A percentile compares a stretch with the other conserved stretches of the same genome.
These are phyloP conservation scores for Ustilago hordei DNA, from an alignment of 1,284 basidiomycete species.

Conservation along the genomic window DNA sequence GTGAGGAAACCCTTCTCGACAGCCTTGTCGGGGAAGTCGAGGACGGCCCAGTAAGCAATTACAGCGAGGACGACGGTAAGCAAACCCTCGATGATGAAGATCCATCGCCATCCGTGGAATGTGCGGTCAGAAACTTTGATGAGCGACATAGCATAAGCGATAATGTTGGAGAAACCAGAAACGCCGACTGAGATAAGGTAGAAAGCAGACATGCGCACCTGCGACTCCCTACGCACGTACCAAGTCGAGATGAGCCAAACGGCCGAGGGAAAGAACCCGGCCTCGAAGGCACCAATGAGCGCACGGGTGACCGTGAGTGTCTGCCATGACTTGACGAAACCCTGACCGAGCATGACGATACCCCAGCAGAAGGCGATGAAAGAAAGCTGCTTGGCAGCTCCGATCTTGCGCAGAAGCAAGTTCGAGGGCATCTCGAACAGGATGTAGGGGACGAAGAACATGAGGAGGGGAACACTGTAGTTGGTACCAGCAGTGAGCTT, in stretches of 20 bases:
- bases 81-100: constrained; percentile 53
- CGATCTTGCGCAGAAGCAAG: constrained; percentile 68
- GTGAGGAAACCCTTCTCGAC: constrained; percentile 70
- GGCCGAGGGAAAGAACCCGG: constrained; percentile 65
- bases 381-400: constrained; percentile 68
- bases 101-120: constrained; percentile 67
- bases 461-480: constrained; percentile 65
- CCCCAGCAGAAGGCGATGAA: constrained; percentile 70
- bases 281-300: constrained; percentile 69
- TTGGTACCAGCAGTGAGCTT: constrained; percentile 59
- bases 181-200: constrained; percentile 70
- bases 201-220: constrained; percentile 70
- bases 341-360: constrained; percentile 69
- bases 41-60: constrained; percentile 53
- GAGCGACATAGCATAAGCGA: constrained; percentile 65
- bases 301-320: constrained; percentile 70
- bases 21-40: constrained; percentile 72
- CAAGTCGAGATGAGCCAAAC: constrained; percentile 72
- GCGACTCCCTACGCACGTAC: constrained; percentile 72
- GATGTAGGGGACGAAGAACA: constrained; percentile 70
- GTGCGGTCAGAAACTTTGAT: constrained; percentile 32
- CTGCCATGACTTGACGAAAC: constrained; percentile 53
- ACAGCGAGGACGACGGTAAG: constrained; percentile 51
- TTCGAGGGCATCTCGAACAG: constrained; percentile 60
- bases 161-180: constrained; percentile 71